Base-by-base conservation (phyloP, 371 early-diverging fungal genomes). In the Mortierella sp. region DNA sequence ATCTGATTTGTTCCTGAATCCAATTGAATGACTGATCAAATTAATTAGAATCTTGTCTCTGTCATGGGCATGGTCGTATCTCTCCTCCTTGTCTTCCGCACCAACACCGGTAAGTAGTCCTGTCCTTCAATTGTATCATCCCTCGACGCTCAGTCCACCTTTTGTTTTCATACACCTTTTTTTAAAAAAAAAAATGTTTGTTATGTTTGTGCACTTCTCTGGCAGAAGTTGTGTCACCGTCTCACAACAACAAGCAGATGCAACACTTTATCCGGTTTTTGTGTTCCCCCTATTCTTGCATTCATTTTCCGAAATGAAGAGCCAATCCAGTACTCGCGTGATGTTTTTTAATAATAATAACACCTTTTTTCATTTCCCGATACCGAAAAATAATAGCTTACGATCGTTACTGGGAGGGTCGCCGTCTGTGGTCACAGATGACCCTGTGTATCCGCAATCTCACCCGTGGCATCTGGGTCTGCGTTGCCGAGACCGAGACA, bases 361-460 rank as follows among this genome's bases (percentile, higher is more conserved):
- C n/a, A 7, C 27, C 27, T 12, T 56, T 27, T 56, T n/a, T 56
- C 27, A 27, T 63, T 35, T 16, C 63, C 63, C 35, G 32, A 32
- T 18, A 27, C 10, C 27, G 35, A 32, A 63, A 4, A 35, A 51
- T 4, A 51, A 21, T 79, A 86, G 90, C 93, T 16, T 95, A 93
- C 81, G 93, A 94, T 74, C 90, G 96, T 43, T 96, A 91, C 88
- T 96, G 95, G 95, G 96, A 96, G 84, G 96, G 95, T 16, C 90
- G 95, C 70, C 90, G 92, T 75, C 78, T 92, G 32, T 96, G 96
- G 96, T 90, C 90, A 48, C 88, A 89, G 24, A 89, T 93, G 88
- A 90, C 88, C 56, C 88, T 90, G 16, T 78, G 83, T 32, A 88
- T 92, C 48, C 89, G 91, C 35, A 88, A 88, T 78, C 70, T 89